Evolutionary conservation across 1,284 basidiomycete genomes (phyloP), one percentile per base, ranked within the genome.

Genomic region (Ustilago trichophora): DNA sequence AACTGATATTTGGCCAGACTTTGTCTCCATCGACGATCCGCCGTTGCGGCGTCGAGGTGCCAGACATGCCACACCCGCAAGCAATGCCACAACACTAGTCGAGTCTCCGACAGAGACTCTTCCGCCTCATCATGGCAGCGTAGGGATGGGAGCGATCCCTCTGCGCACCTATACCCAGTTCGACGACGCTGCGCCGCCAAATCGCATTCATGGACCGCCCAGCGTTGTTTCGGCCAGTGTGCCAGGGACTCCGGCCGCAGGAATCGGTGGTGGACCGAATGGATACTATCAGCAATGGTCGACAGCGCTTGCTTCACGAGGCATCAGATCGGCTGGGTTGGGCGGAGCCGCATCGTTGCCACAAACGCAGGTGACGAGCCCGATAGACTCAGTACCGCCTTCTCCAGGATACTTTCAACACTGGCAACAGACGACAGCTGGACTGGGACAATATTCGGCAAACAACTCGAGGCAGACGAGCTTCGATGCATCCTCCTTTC

Each of bases 1-100:
- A 55, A 87, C 92, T 42, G 93, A 98, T 83, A 92, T 98, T 53
- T 93, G 95, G 84, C 88, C 89, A 33, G 93, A 95, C 78, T 98
- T 98, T 78, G 65, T 70, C 12, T 65, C 56, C 34, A 54, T 60
- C 42, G 67, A 70, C 34, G 52, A 64, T 16, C 52, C 68, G 29
- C 60, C 44, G 22, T 34, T 48, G n/a, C 53, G 46, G n/a, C 56
- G 47, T 15, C 59, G 50, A 13, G 47, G 55, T 16, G 19, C 49
- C 15, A n/a, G 66, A 15, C 53, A 63, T 10, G 41, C 51, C 6
- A 69, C 66, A 21, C 66, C 66, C 8, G 59, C 56, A 8, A 54
- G 48, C 18, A 69, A 45, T 19, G 43, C 43, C n/a, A 53, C 66
- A 12, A 64, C 66, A 21, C 47, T 59, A 1, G 53, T 60, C 16